Percentiles rank a stretch among this genome's conserved stretches.
phyloP scores from a whole-genome alignment of 1,284 basidiomycete species.

The Marasmius fiardii region DNA sequence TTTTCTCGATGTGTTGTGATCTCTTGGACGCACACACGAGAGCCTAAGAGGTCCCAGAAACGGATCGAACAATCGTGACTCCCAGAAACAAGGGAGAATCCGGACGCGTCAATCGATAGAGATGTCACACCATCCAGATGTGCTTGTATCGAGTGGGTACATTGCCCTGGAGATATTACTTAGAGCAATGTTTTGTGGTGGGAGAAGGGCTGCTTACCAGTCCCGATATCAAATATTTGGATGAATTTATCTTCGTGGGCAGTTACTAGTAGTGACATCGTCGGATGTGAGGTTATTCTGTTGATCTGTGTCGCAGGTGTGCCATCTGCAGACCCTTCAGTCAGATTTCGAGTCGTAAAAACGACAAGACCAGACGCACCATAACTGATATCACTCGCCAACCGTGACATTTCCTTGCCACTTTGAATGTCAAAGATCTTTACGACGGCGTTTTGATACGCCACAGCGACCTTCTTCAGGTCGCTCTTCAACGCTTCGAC shows the following conservation, averaged over 20 bases:
- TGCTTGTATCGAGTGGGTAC: slow-evolving; percentile 86
- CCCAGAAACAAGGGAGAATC: slow-evolving; percentile 85
- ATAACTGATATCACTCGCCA: slow-evolving; percentile 68
- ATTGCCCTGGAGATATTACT: slow-evolving; percentile 53
- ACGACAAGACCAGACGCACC: slow-evolving; percentile 42
- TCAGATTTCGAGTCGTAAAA: slow-evolving; percentile 5
- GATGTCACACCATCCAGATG: slow-evolving; percentile 92
- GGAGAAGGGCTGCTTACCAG: slow-evolving; percentile 50
- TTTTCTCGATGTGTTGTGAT: slow-evolving; percentile 85
- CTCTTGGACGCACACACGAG: slow-evolving; percentile 85
- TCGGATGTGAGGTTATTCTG: slow-evolving; percentile 87
- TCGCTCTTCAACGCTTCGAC: slow-evolving; percentile 79
- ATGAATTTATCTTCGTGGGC: slow-evolving; percentile 95
- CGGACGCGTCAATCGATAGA: slow-evolving; percentile 83
- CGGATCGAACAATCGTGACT: slow-evolving; percentile 93
- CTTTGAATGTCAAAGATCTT: slow-evolving; percentile 89
- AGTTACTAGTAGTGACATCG: slow-evolving; percentile 83
- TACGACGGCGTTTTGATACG: slow-evolving; percentile 87
- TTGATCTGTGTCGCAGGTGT: slow-evolving; percentile 82
- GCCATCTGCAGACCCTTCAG: slow-evolving; percentile 47
- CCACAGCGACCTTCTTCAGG: slow-evolving; percentile 82
- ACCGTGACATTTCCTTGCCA: slow-evolving; percentile 72
- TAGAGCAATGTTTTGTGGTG: slow-evolving; percentile 5
- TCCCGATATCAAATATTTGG: slow-evolving; percentile 82
- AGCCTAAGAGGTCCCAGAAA: slow-evolving; percentile 92